A percentile compares a stretch with the other conserved stretches of the same genome.
Evolutionary conservation across 164 flowering plant species (phyloP).

Genomic region (Akebia trifoliata): DNA sequence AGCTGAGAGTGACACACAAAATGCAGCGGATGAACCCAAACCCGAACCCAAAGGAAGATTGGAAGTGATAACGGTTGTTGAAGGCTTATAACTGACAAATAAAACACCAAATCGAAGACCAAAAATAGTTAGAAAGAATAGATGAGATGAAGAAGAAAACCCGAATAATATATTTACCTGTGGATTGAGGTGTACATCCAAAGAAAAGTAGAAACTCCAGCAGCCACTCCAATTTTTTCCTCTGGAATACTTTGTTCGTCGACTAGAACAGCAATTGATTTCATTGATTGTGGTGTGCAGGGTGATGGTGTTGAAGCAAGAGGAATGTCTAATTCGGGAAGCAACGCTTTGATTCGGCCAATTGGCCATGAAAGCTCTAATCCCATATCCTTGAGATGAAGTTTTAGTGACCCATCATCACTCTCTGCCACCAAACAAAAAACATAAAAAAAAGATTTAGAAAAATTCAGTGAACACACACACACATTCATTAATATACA

Average conservation of each 20-base stretch:
- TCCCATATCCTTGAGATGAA: slow-evolving; percentile 62
- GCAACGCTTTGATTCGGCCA: slow-evolving; percentile 41
- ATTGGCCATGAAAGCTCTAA: slow-evolving; percentile 82
- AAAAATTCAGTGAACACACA: too few species aligned
- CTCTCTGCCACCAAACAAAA: too few species aligned
- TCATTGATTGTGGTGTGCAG: slow-evolving; percentile 45
- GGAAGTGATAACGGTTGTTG: slow-evolving; percentile 61
- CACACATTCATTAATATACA: too few species aligned
- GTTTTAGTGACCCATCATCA: slow-evolving; percentile 43
- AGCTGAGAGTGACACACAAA: slow-evolving; percentile 85
- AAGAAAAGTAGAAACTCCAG: slow-evolving; percentile 77
- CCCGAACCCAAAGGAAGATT: slow-evolving; percentile 94
- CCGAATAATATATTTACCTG: slow-evolving; percentile 47
- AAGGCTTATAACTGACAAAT: slow-evolving; percentile 66
- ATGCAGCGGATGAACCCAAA: slow-evolving; percentile 94
- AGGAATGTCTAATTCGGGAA: slow-evolving; percentile 32
- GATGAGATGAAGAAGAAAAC: not conserved
- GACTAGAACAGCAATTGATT: slow-evolving; percentile 46
- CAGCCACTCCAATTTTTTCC: slow-evolving; percentile 64
- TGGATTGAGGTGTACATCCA: slow-evolving; percentile 73
- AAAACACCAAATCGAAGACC: too few species aligned
- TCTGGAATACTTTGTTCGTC: slow-evolving; percentile 76
- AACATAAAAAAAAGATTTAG: too few species aligned
- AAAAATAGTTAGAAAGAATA: not conserved
- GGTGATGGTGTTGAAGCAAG: slow-evolving; percentile 36